Conservation (phyloP, 257 asterid species). For the Salvia hispanica region DNA sequence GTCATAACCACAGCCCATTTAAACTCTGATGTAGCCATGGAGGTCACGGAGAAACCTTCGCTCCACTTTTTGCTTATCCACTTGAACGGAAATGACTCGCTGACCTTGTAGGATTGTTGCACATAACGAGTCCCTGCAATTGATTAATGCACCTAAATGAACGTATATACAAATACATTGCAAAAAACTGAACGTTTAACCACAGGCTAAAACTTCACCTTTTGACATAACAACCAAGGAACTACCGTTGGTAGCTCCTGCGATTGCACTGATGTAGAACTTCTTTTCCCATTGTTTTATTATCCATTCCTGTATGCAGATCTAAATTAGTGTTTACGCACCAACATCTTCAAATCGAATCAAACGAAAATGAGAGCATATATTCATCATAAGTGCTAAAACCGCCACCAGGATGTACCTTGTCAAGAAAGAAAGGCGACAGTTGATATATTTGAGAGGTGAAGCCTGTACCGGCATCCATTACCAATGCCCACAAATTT, state of each 20-base stretch:
- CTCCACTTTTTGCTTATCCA: constrained; percentile 96
- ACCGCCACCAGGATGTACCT: constrained; percentile 41
- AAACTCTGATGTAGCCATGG: constrained; percentile 84
- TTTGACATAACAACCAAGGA: constrained; percentile 86
- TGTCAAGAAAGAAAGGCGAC: constrained; percentile 69
- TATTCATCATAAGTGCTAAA: background rate
- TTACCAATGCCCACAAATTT: constrained; percentile 78
- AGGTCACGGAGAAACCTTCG: constrained; percentile 76
- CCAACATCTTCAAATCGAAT: constrained; percentile 3
- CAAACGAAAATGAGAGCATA: background rate
- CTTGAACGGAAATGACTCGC: constrained; percentile 87
- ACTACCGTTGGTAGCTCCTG: constrained; percentile 77
- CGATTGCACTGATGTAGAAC: constrained; percentile 76
- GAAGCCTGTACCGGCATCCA: constrained; percentile 94
- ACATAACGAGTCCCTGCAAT: constrained; percentile 64
- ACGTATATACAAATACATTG: background rate
- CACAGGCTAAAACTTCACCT: constrained; percentile 44
- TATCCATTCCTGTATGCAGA: constrained; percentile 75
- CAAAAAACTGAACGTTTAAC: background rate
- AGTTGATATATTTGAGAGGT: constrained; percentile 58
- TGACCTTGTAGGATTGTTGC: constrained; percentile 86
- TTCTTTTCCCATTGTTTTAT: constrained; percentile 84
- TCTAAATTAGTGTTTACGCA: background rate
- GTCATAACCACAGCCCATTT: constrained; percentile 91
- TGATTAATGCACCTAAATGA: constrained; percentile 19